Base-by-base conservation (phyloP, 345 rosid species). In the Linum tenue region DNA sequence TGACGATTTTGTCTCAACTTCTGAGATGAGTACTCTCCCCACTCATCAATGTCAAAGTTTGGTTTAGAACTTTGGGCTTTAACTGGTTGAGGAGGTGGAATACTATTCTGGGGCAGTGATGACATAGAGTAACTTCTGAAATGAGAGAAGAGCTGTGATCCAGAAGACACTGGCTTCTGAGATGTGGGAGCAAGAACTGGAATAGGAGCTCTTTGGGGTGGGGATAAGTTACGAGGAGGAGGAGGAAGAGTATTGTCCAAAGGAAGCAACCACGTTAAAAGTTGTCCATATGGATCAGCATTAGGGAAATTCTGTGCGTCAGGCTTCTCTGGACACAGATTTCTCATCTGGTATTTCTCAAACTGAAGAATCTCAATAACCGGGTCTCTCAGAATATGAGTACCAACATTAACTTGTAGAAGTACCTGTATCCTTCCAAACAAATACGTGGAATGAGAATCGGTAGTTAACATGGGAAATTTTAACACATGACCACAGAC, bases 121-220 rank as follows among this genome's bases (percentile, higher is more conserved):
- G 99, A 95, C 99, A 95, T 91, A 60, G 97, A 95, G 76, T 95
- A 91, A 78, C 94, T 95, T 82, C 97, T 84, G 74, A 91, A 81
- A 80, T 95, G 83, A 63, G 99, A 88, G 55, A 91, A 85, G 74
- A 95, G 86, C 66, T 87, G 97, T 71, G 97, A 85, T 67, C 96
- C 77, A 71, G 96, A 78, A 72, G 91, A 75, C 17, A 80, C 71
- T 65, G 92, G 69, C 78, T 76, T 87, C 62, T 80, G 82, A 65
- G 89, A 72, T 64, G 78, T 37, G 64, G 78, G 80, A 71, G 75
- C 74, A 71, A 81, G 78, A 74, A 79, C 87, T 72, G 96, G 62
- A 75, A 63, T 70, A 68, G 97, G 73, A 76, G 60, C 69, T 69
- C 78, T 3, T 58, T 71, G 82, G 61, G 95, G 87, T 73, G 87